A percentile compares a stretch with the other conserved stretches of the same genome.
These are phyloP conservation scores for Coemansia sp. DNA, from an alignment of 192 early-diverging fungal genomes.

Conservation along the genomic window DNA sequence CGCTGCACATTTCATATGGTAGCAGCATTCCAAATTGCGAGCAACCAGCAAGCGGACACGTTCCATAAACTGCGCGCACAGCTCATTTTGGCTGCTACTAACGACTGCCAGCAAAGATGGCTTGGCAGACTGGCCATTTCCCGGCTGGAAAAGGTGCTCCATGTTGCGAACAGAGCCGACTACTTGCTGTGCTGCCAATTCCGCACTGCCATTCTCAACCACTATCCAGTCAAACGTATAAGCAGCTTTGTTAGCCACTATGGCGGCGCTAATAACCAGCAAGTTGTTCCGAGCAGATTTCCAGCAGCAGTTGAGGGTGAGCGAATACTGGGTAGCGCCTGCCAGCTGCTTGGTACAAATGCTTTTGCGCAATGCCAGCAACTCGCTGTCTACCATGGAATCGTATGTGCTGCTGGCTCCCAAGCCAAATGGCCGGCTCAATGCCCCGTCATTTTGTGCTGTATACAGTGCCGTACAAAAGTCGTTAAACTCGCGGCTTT, in stretches of 20 bases:
- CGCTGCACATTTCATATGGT: slow-evolving; percentile 7
- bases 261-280: not conserved
- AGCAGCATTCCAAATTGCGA: not conserved
- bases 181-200: not conserved
- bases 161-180: not conserved
- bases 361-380: not conserved
- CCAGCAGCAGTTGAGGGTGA: not conserved
- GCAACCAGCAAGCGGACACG: slow-evolving; percentile 1
- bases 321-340: not conserved
- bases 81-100: not conserved
- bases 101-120: slow-evolving; percentile 4
- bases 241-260: not conserved
- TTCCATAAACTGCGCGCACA: not conserved
- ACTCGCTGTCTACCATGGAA: slow-evolving; percentile 4
- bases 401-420: not conserved
- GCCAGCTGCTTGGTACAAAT: not conserved
- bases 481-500: slow-evolving; percentile 12
- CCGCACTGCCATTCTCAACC: not conserved
- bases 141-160: not conserved
- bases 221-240: slow-evolving; percentile 6
- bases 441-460: slow-evolving; percentile 11
- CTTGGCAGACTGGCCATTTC: not conserved
- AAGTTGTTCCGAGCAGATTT: not conserved
- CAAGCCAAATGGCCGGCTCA: slow-evolving; percentile 2
- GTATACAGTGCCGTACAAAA: slow-evolving; percentile 8